Percentiles rank a stretch among this genome's conserved stretches.
These are phyloP conservation scores for Musa itinerans DNA, from an alignment of 176 grass and related monocot genomes.

Conservation along the genomic window DNA sequence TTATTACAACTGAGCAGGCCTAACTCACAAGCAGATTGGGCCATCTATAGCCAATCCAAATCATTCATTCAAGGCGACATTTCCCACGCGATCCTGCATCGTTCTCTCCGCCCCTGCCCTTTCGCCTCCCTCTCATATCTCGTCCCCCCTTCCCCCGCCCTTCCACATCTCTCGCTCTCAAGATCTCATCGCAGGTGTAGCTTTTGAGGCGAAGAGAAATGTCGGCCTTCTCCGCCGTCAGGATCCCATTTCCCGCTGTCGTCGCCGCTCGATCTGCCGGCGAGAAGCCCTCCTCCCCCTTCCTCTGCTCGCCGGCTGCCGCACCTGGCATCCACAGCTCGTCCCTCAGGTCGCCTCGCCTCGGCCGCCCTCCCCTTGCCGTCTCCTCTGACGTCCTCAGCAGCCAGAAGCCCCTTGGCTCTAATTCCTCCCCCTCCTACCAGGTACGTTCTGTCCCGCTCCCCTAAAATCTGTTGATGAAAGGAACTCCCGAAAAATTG, in stretches of 20 bases:
- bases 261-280: constrained; percentile 18
- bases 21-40: no score
- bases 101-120: background rate
- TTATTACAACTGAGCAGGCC: no score
- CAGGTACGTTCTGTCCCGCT: constrained; percentile 15
- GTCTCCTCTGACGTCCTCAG: constrained; percentile 55
- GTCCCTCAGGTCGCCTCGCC: background rate
- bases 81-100: constrained; percentile 9
- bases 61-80: no score
- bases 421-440: constrained; percentile 19
- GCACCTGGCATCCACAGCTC: background rate
- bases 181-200: background rate
- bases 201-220: constrained; percentile 18
- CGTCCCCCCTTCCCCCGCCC: background rate
- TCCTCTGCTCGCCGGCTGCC: background rate
- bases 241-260: constrained; percentile 33
- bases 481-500: background rate
- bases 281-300: constrained; percentile 2
- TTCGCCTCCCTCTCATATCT: constrained; percentile 26
- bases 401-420: constrained; percentile 29
- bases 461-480: no score
- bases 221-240: constrained; percentile 75
- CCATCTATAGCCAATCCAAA: no score
- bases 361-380: constrained; percentile 22
- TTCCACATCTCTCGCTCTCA: background rate